Conservation (phyloP, 2,329 filamentous ascomycete species). For the Colletotrichum siamense region DNA sequence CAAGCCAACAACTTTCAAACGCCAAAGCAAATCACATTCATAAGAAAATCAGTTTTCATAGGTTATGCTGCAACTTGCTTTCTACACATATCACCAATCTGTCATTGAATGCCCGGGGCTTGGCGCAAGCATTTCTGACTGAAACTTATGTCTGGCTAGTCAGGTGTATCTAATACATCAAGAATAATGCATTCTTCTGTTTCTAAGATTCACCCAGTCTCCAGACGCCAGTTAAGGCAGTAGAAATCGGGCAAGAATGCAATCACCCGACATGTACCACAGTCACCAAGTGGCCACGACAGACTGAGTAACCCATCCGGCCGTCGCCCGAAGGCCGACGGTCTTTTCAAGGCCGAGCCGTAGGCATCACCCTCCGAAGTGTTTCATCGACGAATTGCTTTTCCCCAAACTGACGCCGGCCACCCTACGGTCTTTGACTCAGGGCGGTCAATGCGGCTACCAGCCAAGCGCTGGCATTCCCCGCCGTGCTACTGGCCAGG, state of each 20-base stretch:
- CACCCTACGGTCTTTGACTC: neutral
- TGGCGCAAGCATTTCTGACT: neutral
- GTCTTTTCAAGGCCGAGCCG: neutral
- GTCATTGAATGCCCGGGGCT: neutral
- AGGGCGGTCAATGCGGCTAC: neutral
- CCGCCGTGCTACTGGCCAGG: neutral
- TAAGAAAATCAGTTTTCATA: neutral
- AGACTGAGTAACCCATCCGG: neutral
- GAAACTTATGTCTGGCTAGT: neutral
- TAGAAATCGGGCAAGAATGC: neutral
- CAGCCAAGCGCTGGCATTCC: neutral
- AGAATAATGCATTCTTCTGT: neutral
- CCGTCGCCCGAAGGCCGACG: neutral
- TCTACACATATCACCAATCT: neutral
- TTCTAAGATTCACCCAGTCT: neutral
- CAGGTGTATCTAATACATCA: neutral
- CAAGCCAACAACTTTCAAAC: neutral
- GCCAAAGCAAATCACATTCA: neutral
- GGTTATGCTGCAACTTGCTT: neutral
- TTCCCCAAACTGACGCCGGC: neutral
- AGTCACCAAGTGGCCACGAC: neutral
- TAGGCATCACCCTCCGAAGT: neutral
- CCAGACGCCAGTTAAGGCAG: neutral
- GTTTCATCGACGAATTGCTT: neutral
- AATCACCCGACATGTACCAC: neutral